Base-by-base conservation (phyloP, 805 yeast genomes). In the Maudiozyma serrabonitensis region DNA sequence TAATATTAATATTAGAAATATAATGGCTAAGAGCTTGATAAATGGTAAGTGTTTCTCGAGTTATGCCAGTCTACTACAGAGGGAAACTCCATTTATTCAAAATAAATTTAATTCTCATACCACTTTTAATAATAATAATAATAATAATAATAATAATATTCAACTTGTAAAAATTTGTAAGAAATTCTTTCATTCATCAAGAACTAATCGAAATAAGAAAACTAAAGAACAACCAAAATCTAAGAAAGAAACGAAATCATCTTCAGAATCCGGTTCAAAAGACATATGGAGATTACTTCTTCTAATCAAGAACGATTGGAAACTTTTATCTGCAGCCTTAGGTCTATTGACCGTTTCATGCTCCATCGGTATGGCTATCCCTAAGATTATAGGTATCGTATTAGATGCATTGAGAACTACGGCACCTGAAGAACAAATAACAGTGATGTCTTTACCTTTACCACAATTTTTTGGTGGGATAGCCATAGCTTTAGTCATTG, bases 401-500 rank as follows among this genome's bases (percentile, higher is more conserved):
- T 58, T 78, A 19, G 82, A 78, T 59, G 74, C 79, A 5, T 68
- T 78, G 1, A 53, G 51, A 32, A 41, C 25, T 9, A 19, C 25
- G 8, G 46, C 26, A 31, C 41, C 37, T 7, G 48, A 38, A 25
- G 47, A 44, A 13, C 41, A 43, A 15, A 51, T 54, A 7, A 34
- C 41, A 11, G 40, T 50, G 15, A 37, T 42, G 12, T 43, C 43
- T 6, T n/a, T 52, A 12, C 52, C 53, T 6, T 21, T 54, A 28
- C 71, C 78, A n/a, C 74, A 78, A 46, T 90, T 91, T 61, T 78
- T 85, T 54, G 62, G 72, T 0, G 77, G 76, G 0, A 65, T 87
- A 28, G 79, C 79, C 6, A 73, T 71, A 2, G 66, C 86, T 2
- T 82, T 88, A 59, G 57, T 78, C 0, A 56, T 80, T 4, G 95